Conservation (phyloP, 2,329 filamentous ascomycete genomes). For the Fusarium guadeloupense region DNA sequence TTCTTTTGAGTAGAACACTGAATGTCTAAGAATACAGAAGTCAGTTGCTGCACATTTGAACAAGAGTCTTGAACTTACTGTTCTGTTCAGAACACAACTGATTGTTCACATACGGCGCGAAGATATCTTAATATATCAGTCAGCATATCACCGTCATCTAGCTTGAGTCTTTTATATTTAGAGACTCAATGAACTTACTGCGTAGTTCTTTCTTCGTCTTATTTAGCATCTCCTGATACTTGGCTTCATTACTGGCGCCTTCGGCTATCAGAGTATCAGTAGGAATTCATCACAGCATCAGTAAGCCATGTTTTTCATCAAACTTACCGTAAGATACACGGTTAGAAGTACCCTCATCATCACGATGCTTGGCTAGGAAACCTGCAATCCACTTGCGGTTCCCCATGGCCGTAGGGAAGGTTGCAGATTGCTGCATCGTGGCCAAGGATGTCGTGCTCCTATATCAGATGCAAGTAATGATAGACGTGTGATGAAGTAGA, state of each 20-base stretch:
- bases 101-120: not conserved
- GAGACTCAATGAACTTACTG: conserved; percentile 5
- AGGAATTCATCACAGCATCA: not conserved
- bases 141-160: not conserved
- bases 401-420: conserved; percentile 18
- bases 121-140: not conserved
- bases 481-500: not conserved
- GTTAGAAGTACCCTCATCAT: not conserved
- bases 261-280: conserved; percentile 1
- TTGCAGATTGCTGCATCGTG: conserved; percentile 17
- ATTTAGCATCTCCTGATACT: conserved; percentile 4
- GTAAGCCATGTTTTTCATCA: not conserved
- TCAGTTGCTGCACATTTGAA: conserved; percentile 1
- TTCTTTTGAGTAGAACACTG: not conserved
- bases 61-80: conserved; percentile 8
- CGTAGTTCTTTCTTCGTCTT: conserved; percentile 15
- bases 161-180: not conserved
- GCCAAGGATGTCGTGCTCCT: not conserved
- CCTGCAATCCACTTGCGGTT: conserved; percentile 12
- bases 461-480: not conserved
- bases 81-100: not conserved
- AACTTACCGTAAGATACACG: conserved; percentile 1
- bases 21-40: not conserved
- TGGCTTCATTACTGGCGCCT: not conserved
- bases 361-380: not conserved